Conservation (phyloP, 1,139 yeast species). For the Wickerhamomyces sp. region DNA sequence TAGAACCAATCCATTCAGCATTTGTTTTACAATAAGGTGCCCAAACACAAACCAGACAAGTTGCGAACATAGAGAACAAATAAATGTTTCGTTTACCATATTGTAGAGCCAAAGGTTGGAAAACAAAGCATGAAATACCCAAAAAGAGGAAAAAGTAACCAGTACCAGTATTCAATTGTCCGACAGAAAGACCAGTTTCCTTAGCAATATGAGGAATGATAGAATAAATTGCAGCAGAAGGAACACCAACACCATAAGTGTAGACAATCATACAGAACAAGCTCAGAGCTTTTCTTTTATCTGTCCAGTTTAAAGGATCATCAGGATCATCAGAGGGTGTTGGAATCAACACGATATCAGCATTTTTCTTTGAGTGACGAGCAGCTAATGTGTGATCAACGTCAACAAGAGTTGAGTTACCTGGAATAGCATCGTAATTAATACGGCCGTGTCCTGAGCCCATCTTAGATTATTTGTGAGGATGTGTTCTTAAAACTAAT, state of each 20-base stretch:
- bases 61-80: conserved; percentile 31
- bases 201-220: conserved; percentile 38
- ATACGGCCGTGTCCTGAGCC: conserved; percentile 4
- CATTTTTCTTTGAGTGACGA: conserved; percentile 23
- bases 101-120: conserved; percentile 49
- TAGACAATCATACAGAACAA: conserved; percentile 38
- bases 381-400: conserved; percentile 28
- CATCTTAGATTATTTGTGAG: not conserved
- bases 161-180: conserved; percentile 45
- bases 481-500: no score
- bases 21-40: conserved; percentile 35
- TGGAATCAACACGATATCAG: conserved; percentile 32
- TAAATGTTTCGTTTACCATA: conserved; percentile 52
- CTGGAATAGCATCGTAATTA: conserved; percentile 48
- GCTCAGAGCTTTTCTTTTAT: conserved; percentile 31
- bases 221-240: conserved; percentile 44
- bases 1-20: conserved; percentile 35
- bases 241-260: conserved; percentile 41
- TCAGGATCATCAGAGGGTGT: conserved; percentile 41
- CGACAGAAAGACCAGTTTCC: conserved; percentile 35
- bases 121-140: conserved; percentile 45
- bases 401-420: conserved; percentile 58
- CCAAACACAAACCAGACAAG: conserved; percentile 38
- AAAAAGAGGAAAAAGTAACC: conserved; percentile 43
- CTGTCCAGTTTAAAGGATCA: conserved; percentile 44